These are phyloP conservation scores for Tuber indicum DNA, from an alignment of 495 filamentous ascomycete genomes.

Conservation along the genomic window DNA sequence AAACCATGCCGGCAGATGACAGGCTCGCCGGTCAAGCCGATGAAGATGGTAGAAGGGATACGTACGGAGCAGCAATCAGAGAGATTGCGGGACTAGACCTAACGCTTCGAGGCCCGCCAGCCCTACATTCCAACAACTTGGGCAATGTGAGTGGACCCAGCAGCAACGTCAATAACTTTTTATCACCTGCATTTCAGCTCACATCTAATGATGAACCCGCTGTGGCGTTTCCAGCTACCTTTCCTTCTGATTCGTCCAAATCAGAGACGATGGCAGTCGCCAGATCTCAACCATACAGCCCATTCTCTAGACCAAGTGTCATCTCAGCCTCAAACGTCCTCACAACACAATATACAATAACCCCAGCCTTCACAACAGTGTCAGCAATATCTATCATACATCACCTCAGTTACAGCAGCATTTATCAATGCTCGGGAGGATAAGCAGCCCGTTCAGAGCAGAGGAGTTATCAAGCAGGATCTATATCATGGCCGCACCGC, in stretches of 20 bases:
- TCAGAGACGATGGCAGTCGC: conserved; percentile 18
- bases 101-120: conserved; percentile 31
- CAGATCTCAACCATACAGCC: not conserved
- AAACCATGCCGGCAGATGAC: conserved; percentile 16
- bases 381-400: conserved; percentile 10
- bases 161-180: conserved; percentile 17
- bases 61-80: conserved; percentile 31
- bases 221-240: conserved; percentile 23
- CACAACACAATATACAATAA: conserved; percentile 11
- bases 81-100: conserved; percentile 35
- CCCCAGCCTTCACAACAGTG: conserved; percentile 14
- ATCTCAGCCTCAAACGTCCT: conserved; percentile 6
- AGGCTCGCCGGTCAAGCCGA: not conserved
- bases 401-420: conserved; percentile 24
- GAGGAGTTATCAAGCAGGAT: conserved; percentile 31
- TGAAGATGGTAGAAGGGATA: conserved; percentile 32
- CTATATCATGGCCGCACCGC: conserved; percentile 28
- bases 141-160: conserved; percentile 38
- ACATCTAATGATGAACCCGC: conserved; percentile 12
- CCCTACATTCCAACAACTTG: conserved; percentile 18
- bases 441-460: conserved; percentile 23
- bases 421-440: conserved; percentile 6
- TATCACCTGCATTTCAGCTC: not conserved
- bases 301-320: not conserved
- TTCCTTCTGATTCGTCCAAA: conserved; percentile 19